Evolutionary conservation across 495 filamentous ascomycete species (phyloP).

Genomic region (Tuber umbilicatum): DNA sequence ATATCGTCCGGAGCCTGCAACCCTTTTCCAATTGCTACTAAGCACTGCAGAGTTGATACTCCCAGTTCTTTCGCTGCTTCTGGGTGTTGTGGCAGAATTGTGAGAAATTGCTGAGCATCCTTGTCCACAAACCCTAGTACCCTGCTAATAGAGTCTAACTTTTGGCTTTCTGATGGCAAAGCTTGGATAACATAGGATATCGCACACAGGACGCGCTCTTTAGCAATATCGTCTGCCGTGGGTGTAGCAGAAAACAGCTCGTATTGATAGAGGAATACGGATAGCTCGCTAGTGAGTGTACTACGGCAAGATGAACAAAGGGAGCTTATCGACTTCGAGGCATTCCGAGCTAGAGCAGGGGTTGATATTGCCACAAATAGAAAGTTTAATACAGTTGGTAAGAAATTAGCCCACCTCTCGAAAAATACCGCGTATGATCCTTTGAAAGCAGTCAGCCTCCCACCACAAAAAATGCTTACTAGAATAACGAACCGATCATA

Average conservation of each 20-base stretch:
- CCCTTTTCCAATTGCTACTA: constrained; percentile 72
- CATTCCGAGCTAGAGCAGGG: constrained; percentile 57
- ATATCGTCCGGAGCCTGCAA: constrained; percentile 65
- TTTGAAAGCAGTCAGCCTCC: constrained; percentile 12
- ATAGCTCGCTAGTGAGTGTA: constrained; percentile 62
- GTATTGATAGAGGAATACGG: constrained; percentile 71
- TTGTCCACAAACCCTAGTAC: constrained; percentile 60
- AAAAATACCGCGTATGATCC: constrained; percentile 70
- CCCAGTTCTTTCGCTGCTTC: constrained; percentile 48
- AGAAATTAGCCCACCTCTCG: constrained; percentile 59
- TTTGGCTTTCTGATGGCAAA: constrained; percentile 57
- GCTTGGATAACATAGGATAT: constrained; percentile 82
- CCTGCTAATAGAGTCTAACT: constrained; percentile 55
- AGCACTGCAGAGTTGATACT: constrained; percentile 62
- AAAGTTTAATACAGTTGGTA: constrained; percentile 72
- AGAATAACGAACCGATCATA: constrained; percentile 55
- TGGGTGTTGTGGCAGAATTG: constrained; percentile 31
- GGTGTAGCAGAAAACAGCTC: constrained; percentile 55
- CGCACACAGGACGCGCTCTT: constrained; percentile 73
- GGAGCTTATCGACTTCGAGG: constrained; percentile 72
- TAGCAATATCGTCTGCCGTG: constrained; percentile 60
- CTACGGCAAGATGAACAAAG: constrained; percentile 75
- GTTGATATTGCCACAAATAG: constrained; percentile 70
- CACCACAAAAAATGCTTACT: background rate
- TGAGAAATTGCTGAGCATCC: constrained; percentile 52